These are phyloP conservation scores for Zelopaecilomyces penicillatus DNA, from an alignment of 2,329 filamentous ascomycete genomes.

Conservation along the genomic window DNA sequence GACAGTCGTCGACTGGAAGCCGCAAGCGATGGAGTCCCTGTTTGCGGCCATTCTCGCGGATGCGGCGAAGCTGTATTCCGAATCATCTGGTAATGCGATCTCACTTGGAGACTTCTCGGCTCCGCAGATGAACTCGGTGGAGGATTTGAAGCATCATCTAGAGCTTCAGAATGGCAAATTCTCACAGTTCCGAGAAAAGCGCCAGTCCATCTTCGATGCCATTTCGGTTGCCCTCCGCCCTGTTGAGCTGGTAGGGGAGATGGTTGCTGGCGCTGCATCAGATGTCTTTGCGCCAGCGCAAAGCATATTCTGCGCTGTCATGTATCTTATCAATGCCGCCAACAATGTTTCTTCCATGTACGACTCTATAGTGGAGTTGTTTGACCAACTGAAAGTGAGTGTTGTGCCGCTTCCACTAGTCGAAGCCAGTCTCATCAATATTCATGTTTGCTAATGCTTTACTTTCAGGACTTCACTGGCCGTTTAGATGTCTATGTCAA, in stretches of 20 bases:
- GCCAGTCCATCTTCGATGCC: conserved; percentile 25
- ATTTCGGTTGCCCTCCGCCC: conserved; percentile 25
- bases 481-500: conserved; percentile 33
- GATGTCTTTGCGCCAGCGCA: conserved; percentile 33
- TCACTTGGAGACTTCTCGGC: conserved; percentile 22
- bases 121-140: conserved; percentile 24
- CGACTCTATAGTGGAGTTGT: conserved; percentile 36
- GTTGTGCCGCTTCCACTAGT: not conserved
- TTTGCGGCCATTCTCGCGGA: conserved; percentile 25
- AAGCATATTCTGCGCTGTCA: conserved; percentile 33
- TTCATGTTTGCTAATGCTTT: conserved; percentile 2
- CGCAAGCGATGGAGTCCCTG: conserved; percentile 4
- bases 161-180: conserved; percentile 29
- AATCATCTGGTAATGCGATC: conserved; percentile 16
- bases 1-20: conserved; percentile 2
- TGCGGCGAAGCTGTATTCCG: conserved; percentile 24
- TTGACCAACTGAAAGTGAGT: conserved; percentile 30
- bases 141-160: conserved; percentile 24
- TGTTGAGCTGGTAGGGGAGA: conserved; percentile 31
- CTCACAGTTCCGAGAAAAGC: conserved; percentile 26
- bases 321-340: conserved; percentile 35
- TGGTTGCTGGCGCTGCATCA: conserved; percentile 26
- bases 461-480: conserved; percentile 31
- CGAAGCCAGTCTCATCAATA: not conserved
- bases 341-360: conserved; percentile 36